Evolutionary conservation across 495 filamentous ascomycete species (phyloP), one percentile per base, ranked within the genome.

Genomic region (Hypoxylon crocopeplum): DNA sequence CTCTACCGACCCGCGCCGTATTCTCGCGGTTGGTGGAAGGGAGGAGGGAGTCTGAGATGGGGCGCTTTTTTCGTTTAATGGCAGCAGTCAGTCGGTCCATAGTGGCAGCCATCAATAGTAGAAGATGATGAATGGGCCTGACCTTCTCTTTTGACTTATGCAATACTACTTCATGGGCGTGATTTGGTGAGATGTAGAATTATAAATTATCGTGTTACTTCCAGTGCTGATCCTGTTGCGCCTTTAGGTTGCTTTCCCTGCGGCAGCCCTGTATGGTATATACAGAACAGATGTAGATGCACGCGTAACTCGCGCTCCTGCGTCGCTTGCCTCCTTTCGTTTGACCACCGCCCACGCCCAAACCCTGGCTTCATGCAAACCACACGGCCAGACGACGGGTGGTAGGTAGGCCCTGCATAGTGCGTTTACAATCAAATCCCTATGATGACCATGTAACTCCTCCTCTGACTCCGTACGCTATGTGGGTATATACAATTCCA

Each of bases 401-500:
- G n/a, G n/a, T n/a, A n/a, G n/a, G n/a, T n/a, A n/a, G n/a, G n/a
- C n/a, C n/a, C n/a, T n/a, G n/a, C n/a, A n/a, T n/a, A n/a, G n/a
- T n/a, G n/a, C n/a, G n/a, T n/a, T n/a, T n/a, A n/a, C n/a, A n/a
- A n/a, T n/a, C n/a, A n/a, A n/a, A n/a, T n/a, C n/a, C n/a, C n/a
- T n/a, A n/a, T n/a, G n/a, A n/a, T n/a, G n/a, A n/a, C n/a, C n/a
- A n/a, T n/a, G n/a, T n/a, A n/a, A n/a, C n/a, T n/a, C n/a, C n/a
- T n/a, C n/a, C n/a, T n/a, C n/a, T n/a, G n/a, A n/a, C n/a, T n/a
- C n/a, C n/a, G n/a, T n/a, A n/a, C n/a, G n/a, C n/a, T n/a, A n/a
- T 27, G 40, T 41, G 58, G 30, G 50, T 61, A 61, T 61, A 61
- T 54, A 48, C 58, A 61, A 61, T 37, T 55, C 37, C 37, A 48